Percentiles rank a stretch among this genome's conserved stretches.
Conservation (phyloP, 169 alveolate genomes). For the Cytauxzoon felis region DNA sequence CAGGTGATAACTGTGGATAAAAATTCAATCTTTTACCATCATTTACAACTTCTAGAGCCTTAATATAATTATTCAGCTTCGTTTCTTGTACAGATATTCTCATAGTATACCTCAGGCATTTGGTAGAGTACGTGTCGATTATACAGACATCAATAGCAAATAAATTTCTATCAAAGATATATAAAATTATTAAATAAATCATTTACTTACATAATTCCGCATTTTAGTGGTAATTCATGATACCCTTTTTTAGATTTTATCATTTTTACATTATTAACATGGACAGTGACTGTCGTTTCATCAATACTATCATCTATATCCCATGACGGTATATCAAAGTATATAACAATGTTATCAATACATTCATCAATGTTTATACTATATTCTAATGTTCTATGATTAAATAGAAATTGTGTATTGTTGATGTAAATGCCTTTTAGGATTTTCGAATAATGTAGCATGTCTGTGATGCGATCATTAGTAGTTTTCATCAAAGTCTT, state of each 20-base stretch:
- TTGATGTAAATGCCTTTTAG: conserved; percentile 14
- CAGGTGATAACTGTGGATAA: conserved; percentile 31
- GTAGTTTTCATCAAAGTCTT: too few relatives aligned
- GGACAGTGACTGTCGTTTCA: background rate
- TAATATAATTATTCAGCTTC: conserved; percentile 9
- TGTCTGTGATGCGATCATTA: too few relatives aligned
- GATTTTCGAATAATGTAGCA: too few relatives aligned
- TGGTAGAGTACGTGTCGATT: background rate
- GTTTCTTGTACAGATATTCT: conserved; percentile 10
- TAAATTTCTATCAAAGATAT: background rate
- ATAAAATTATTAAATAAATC: background rate
- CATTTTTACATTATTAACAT: background rate
- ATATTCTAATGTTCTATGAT: conserved; percentile 8
- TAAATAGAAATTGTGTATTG: conserved; percentile 19
- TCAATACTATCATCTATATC: background rate
- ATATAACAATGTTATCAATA: conserved; percentile 5
- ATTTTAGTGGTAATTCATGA: conserved; percentile 10
- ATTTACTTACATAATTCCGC: conserved; percentile 39
- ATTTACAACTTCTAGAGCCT: conserved; percentile 4
- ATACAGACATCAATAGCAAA: background rate
- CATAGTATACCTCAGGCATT: background rate
- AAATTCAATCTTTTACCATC: background rate
- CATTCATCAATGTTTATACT: conserved; percentile 15
- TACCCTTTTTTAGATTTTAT: background rate
- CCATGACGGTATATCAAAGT: conserved; percentile 40